Evolutionary conservation across 164 flowering plant species (phyloP).

Genomic region (Protea cynaroides): DNA sequence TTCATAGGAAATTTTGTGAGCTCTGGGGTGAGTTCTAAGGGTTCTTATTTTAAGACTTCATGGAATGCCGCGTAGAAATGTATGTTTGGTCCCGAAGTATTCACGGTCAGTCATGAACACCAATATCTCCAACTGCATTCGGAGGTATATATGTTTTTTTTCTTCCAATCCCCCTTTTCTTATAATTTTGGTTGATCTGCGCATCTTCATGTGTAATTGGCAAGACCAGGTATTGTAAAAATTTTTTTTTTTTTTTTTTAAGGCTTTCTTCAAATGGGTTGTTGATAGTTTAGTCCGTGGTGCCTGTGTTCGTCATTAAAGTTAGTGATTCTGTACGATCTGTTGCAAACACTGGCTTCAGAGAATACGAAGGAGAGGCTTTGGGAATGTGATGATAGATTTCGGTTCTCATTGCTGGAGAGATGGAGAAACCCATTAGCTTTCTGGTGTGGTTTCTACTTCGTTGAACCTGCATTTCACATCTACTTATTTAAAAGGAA

Average conservation of each 20-base stretch:
- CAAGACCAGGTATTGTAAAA: neutral
- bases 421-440: slow-evolving; percentile 41
- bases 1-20: neutral
- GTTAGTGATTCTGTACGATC: neutral
- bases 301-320: neutral
- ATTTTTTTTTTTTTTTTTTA: neutral
- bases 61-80: neutral
- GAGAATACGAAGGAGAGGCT: neutral
- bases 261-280: neutral
- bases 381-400: slow-evolving; percentile 17
- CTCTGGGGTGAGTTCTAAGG: neutral
- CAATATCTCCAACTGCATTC: neutral
- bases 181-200: neutral
- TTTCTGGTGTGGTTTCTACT: slow-evolving; percentile 37
- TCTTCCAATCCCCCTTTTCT: neutral
- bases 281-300: neutral
- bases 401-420: slow-evolving; percentile 45
- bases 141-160: neutral
- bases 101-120: neutral
- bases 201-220: neutral
- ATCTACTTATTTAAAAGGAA: too few relatives aligned
- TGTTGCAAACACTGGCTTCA: neutral
- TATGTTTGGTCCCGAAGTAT: neutral
- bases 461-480: neutral
- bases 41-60: neutral